Conservation (phyloP, 164 flowering plant genomes). For the Chimonanthus praecox region DNA sequence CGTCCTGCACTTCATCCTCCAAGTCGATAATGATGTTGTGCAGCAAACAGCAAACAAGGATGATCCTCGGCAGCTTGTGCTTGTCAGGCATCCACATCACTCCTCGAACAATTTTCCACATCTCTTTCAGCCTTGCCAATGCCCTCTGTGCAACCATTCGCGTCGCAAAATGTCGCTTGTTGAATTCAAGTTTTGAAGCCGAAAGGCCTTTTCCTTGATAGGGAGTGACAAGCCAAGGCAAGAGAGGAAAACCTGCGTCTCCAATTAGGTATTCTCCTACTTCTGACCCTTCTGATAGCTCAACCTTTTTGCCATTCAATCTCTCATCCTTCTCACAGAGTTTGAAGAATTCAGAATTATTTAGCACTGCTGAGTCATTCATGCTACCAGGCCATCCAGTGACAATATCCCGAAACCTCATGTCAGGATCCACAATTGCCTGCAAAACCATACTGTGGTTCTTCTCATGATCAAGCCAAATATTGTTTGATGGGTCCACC, state of each 20-base stretch:
- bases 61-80: conserved; percentile 71
- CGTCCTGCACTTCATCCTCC: conserved; percentile 63
- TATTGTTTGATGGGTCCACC: conserved; percentile 37
- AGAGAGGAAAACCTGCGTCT: conserved; percentile 55
- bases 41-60: conserved; percentile 81
- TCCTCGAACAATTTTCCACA: conserved; percentile 77
- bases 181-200: conserved; percentile 49
- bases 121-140: conserved; percentile 69
- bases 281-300: conserved; percentile 47
- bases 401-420: conserved; percentile 80
- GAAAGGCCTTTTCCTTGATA: conserved; percentile 58
- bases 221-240: conserved; percentile 81
- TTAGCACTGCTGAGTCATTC: conserved; percentile 43
- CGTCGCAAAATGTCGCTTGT: conserved; percentile 58
- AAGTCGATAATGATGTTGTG: conserved; percentile 81
- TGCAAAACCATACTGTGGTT: conserved; percentile 81
- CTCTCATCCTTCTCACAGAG: conserved; percentile 59
- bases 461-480: conserved; percentile 61
- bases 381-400: conserved; percentile 94
- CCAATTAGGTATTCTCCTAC: conserved; percentile 75
- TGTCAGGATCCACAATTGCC: conserved; percentile 65
- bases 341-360: conserved; percentile 50
- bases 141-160: conserved; percentile 64
- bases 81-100: conserved; percentile 95
- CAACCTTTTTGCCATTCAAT: conserved; percentile 49